Evolutionary conservation across 2,329 filamentous ascomycete species (phyloP).

Genomic region (Aspergillus udagawae): DNA sequence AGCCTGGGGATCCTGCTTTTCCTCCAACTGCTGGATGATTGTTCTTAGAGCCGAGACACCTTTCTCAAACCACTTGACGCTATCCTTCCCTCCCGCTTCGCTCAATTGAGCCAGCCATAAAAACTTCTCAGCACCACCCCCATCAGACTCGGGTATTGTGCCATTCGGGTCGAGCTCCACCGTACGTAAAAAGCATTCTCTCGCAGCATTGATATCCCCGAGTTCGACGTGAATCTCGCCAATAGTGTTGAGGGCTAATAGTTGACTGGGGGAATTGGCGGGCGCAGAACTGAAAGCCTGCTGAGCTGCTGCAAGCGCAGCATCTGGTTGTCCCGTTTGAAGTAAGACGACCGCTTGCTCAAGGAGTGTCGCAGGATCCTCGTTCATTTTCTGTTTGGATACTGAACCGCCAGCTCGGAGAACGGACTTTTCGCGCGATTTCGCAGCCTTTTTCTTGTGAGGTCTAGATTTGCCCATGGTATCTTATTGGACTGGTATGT

Average conservation of each 20-base stretch:
- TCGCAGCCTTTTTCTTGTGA: constrained; percentile 42
- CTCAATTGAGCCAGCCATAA: constrained; percentile 89
- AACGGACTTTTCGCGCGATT: constrained; percentile 41
- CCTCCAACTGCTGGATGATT: constrained; percentile 64
- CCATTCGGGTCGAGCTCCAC: constrained; percentile 75
- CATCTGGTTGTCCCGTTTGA: constrained; percentile 56
- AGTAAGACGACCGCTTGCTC: constrained; percentile 54
- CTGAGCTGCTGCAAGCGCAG: constrained; percentile 53
- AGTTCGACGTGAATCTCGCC: constrained; percentile 79
- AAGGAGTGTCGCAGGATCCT: constrained; percentile 54
- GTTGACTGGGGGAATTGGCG: constrained; percentile 33
- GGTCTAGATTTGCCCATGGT: constrained; percentile 53
- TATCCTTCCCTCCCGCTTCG: constrained; percentile 57
- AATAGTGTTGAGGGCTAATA: constrained; percentile 67
- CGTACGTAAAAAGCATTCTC: constrained; percentile 67
- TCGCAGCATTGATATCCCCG: constrained; percentile 73
- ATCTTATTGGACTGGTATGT: constrained; percentile 7
- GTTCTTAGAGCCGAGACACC: constrained; percentile 67
- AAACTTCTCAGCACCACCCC: constrained; percentile 89
- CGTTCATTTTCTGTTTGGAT: constrained; percentile 43
- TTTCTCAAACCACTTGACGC: constrained; percentile 59
- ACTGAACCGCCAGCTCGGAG: constrained; percentile 38
- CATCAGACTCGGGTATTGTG: constrained; percentile 62
- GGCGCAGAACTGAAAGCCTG: constrained; percentile 45
- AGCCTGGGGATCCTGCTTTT: constrained; percentile 37